phyloP scores from a whole-genome alignment of 495 filamentous ascomycete species.

The Penicillium taxi region DNA sequence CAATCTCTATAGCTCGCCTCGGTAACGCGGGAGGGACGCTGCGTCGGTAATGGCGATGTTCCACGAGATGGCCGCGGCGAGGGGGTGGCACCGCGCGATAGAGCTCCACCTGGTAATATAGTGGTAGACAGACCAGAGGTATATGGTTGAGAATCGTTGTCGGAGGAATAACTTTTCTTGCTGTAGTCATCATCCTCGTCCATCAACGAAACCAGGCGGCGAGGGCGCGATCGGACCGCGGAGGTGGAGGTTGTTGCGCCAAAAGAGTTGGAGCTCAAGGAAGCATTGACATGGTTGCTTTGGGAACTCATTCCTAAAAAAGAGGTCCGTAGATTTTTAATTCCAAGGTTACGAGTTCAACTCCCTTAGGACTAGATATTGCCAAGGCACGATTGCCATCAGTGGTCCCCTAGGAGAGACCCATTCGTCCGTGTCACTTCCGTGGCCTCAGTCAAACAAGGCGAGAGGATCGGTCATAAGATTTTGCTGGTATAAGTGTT shows the following conservation, averaged over 20 bases:
- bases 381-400: conserved; percentile 39
- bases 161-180: conserved; percentile 11
- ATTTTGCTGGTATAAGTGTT: too few relatives aligned
- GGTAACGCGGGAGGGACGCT: conserved; percentile 35
- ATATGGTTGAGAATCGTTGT: conserved; percentile 21
- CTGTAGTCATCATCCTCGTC: conserved; percentile 27
- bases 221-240: conserved; percentile 36
- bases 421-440: conserved; percentile 39
- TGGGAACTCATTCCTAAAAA: conserved; percentile 41
- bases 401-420: conserved; percentile 33
- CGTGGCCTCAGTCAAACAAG: conserved; percentile 19
- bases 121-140: conserved; percentile 28
- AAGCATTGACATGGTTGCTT: conserved; percentile 34
- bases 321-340: conserved; percentile 9
- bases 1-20: conserved; percentile 16
- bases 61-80: conserved; percentile 39
- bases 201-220: conserved; percentile 37
- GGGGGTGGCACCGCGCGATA: conserved; percentile 35
- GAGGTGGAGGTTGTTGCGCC: conserved; percentile 31
- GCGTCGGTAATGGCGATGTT: conserved; percentile 42
- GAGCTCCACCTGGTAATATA: conserved; percentile 23
- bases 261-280: conserved; percentile 26
- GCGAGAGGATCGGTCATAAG: too few relatives aligned
- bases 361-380: conserved; percentile 24
- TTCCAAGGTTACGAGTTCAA: conserved; percentile 16